These are phyloP conservation scores for Globisporangium uncinulatum DNA, from an alignment of 352 stramenopile species.

Conservation along the genomic window DNA sequence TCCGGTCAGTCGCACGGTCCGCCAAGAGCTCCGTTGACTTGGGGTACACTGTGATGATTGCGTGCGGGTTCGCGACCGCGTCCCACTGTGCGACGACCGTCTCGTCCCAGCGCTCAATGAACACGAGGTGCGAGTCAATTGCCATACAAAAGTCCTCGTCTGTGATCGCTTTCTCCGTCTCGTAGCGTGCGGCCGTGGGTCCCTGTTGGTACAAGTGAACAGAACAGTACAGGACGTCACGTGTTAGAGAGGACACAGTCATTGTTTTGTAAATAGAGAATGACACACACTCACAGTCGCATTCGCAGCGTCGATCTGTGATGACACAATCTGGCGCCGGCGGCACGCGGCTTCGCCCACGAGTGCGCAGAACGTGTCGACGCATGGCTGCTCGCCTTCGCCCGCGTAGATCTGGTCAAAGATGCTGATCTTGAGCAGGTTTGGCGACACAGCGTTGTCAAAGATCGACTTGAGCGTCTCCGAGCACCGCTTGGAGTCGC, in stretches of 20 bases:
- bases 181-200: constrained; percentile 61
- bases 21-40: constrained; percentile 65
- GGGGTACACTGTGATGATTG: constrained; percentile 80
- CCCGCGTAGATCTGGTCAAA: constrained; percentile 40
- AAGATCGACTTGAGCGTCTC: constrained; percentile 81
- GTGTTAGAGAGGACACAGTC: neutral
- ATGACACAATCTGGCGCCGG: constrained; percentile 56
- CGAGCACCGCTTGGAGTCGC: constrained; percentile 68
- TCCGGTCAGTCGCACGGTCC: constrained; percentile 43
- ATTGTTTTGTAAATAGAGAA: neutral
- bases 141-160: constrained; percentile 79
- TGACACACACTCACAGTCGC: constrained; percentile 37
- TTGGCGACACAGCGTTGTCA: constrained; percentile 36
- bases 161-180: constrained; percentile 69
- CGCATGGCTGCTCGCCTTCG: constrained; percentile 59
- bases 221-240: no score
- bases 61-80: constrained; percentile 52
- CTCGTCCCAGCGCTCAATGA: constrained; percentile 73
- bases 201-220: constrained; percentile 23
- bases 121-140: constrained; percentile 79
- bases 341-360: constrained; percentile 57
- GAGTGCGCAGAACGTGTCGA: constrained; percentile 62
- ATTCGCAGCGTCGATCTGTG: constrained; percentile 59
- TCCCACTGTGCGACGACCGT: constrained; percentile 72
- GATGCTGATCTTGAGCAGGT: constrained; percentile 16